phyloP scores from a whole-genome alignment of 2,329 filamentous ascomycete genomes.

The Fusarium tricinctum region DNA sequence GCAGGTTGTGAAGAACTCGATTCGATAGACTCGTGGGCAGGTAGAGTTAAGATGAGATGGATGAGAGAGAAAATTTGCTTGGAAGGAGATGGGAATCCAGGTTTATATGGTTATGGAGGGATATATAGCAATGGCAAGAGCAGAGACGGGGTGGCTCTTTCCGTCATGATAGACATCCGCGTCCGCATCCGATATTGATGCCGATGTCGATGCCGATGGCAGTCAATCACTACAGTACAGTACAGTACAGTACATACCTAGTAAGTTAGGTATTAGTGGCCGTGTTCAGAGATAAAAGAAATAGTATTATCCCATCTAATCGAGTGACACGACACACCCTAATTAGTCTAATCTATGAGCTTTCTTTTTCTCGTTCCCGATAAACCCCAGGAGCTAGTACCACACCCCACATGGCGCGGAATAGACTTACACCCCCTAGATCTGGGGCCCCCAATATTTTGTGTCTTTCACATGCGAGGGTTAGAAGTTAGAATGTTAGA shows the following conservation, averaged over 20 bases:
- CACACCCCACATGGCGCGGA: constrained; percentile 33
- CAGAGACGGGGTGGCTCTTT: constrained; percentile 31
- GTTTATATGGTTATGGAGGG: constrained; percentile 40
- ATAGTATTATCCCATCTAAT: constrained; percentile 46
- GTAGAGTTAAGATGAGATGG: constrained; percentile 11
- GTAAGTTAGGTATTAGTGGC: neutral
- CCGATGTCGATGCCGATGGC: constrained; percentile 21
- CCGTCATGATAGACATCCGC: constrained; percentile 28
- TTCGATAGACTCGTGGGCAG: constrained; percentile 1
- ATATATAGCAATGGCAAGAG: constrained; percentile 23
- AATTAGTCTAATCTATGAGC: constrained; percentile 31
- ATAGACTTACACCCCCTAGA: constrained; percentile 22
- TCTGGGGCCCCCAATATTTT: neutral
- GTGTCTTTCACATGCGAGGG: neutral
- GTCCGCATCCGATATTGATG: constrained; percentile 31
- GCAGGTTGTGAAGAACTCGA: constrained; percentile 16
- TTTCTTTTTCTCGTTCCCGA: constrained; percentile 36
- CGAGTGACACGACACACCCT: constrained; percentile 39
- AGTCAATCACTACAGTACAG: neutral
- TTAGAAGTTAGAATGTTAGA: neutral
- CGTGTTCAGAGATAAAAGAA: constrained; percentile 24
- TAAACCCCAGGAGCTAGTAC: constrained; percentile 40
- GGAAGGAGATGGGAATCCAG: constrained; percentile 32
- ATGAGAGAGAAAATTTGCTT: constrained; percentile 2
- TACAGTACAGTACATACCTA: too few relatives aligned